phyloP scores from a whole-genome alignment of 768 basidiomycete genomes.

The Arthromyces matolae region DNA sequence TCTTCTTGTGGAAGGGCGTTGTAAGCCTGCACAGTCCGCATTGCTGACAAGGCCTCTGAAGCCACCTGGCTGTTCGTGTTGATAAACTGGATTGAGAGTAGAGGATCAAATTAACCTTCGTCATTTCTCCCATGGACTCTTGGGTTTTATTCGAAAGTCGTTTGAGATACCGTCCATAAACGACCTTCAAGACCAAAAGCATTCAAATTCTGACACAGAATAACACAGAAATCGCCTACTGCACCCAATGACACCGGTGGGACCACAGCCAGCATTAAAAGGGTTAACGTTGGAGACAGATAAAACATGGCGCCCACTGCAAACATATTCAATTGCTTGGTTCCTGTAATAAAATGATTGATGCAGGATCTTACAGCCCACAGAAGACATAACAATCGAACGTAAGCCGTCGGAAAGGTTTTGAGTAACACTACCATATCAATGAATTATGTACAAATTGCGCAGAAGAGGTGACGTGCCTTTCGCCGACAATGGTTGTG shows the following conservation, averaged over 20 bases:
- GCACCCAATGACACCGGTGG: conserved; percentile 85
- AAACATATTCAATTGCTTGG: neutral
- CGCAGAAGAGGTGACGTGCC: conserved; percentile 37
- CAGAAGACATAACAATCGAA: conserved; percentile 89
- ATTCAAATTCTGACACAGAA: neutral
- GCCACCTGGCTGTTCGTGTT: conserved; percentile 51
- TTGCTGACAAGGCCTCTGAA: conserved; percentile 82
- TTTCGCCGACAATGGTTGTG: conserved; percentile 91
- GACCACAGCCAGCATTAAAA: conserved; percentile 90
- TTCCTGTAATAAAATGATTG: no score
- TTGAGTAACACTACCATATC: conserved; percentile 60
- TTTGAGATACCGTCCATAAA: conserved; percentile 94
- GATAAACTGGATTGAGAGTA: neutral
- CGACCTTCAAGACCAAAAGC: conserved; percentile 53
- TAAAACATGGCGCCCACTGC: conserved; percentile 94
- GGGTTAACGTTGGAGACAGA: conserved; percentile 81
- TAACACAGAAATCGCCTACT: conserved; percentile 37
- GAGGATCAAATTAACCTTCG: conserved; percentile 48
- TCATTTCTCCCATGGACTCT: conserved; percentile 95
- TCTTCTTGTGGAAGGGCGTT: conserved; percentile 81
- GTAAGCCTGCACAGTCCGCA: conserved; percentile 88
- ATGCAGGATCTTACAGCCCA: conserved; percentile 88
- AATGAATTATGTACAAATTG: neutral
- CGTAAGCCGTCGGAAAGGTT: conserved; percentile 79
- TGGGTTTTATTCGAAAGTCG: conserved; percentile 89